A percentile compares a stretch with the other conserved stretches of the same genome.
Conservation (phyloP, 495 filamentous ascomycete species). For the Podospora australis region DNA sequence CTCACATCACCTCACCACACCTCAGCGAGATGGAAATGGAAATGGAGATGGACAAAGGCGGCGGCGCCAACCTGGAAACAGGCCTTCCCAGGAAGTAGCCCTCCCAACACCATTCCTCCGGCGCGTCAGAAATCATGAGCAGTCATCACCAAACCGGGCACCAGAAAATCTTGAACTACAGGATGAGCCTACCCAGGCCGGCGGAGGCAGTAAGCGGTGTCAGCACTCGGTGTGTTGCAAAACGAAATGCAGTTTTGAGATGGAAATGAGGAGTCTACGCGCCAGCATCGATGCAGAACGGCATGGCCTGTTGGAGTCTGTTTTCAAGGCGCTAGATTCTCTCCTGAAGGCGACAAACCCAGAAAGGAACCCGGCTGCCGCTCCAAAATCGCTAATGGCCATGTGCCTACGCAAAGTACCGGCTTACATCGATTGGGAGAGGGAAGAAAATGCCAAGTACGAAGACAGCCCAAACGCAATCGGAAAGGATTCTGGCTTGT, state of each 20-base stretch:
- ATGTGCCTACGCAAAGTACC: slow-evolving; percentile 60
- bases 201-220: slow-evolving; percentile 7
- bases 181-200: too few species aligned
- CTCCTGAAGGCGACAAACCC: slow-evolving; percentile 40
- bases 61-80: slow-evolving; percentile 9
- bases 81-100: slow-evolving; percentile 11
- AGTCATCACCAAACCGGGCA: slow-evolving; percentile 21
- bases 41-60: too few species aligned
- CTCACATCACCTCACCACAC: too few species aligned
- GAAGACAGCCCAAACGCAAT: slow-evolving; percentile 39
- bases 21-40: slow-evolving; percentile 5
- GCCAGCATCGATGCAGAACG: not conserved
- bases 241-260: slow-evolving; percentile 14
- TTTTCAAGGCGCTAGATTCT: slow-evolving; percentile 43
- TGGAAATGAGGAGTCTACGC: slow-evolving; percentile 13
- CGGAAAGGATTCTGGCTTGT: slow-evolving; percentile 30
- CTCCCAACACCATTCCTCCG: slow-evolving; percentile 25
- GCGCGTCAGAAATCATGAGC: slow-evolving; percentile 18
- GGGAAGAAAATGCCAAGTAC: slow-evolving; percentile 44
- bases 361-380: slow-evolving; percentile 7
- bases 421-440: slow-evolving; percentile 51
- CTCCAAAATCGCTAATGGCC: slow-evolving; percentile 50
- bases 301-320: slow-evolving; percentile 20
- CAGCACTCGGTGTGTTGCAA: slow-evolving; percentile 4
- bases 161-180: too few species aligned